phyloP scores from a whole-genome alignment of 2,329 filamentous ascomycete genomes.

The Aureobasidium sp. region DNA sequence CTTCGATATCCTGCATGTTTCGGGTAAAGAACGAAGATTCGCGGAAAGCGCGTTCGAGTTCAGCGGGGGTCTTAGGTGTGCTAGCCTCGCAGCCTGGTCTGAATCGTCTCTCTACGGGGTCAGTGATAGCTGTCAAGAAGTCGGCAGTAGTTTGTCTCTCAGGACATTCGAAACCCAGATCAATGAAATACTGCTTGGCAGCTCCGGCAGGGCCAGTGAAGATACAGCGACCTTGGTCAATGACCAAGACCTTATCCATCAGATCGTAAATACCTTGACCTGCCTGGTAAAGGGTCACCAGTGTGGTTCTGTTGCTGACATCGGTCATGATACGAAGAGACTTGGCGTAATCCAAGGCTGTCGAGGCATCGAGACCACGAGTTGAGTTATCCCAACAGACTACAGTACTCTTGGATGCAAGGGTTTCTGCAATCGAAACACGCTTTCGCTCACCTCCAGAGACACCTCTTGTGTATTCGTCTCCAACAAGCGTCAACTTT shows the following conservation, averaged over 20 bases:
- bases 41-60: conserved; percentile 61
- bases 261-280: conserved; percentile 63
- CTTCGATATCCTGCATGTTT: conserved; percentile 54
- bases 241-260: conserved; percentile 76
- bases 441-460: conserved; percentile 76
- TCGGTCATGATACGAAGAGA: conserved; percentile 76
- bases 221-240: conserved; percentile 64
- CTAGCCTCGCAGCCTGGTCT: conserved; percentile 57
- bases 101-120: conserved; percentile 64
- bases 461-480: conserved; percentile 64
- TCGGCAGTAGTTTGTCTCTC: conserved; percentile 65
- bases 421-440: conserved; percentile 69
- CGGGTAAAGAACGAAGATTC: conserved; percentile 55
- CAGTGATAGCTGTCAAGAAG: conserved; percentile 69
- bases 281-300: conserved; percentile 66
- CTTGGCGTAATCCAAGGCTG: conserved; percentile 69
- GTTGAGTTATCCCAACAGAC: conserved; percentile 78
- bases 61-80: conserved; percentile 62
- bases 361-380: conserved; percentile 70
- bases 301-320: conserved; percentile 61
- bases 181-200: conserved; percentile 59
- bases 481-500: conserved; percentile 66
- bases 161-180: conserved; percentile 56
- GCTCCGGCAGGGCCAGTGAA: conserved; percentile 57
- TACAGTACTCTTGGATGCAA: conserved; percentile 66